Conservation (phyloP, 78 protist species). For the Dictyostelium firmibasis region DNA sequence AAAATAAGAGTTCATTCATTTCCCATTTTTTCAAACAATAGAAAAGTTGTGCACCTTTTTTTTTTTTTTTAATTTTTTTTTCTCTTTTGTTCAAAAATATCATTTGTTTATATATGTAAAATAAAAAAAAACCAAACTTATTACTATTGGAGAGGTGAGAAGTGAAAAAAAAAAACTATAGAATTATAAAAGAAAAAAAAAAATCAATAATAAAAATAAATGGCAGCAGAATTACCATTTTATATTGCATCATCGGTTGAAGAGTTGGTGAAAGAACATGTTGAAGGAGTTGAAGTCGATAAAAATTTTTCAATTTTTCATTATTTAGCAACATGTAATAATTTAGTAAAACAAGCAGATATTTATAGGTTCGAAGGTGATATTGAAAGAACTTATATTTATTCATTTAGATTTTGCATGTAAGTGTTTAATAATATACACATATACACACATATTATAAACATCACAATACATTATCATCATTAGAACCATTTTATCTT, state of each 20-base stretch:
- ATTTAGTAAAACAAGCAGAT: slow-evolving; percentile 31
- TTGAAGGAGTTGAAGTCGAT: background rate
- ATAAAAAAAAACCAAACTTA: too few relatives aligned
- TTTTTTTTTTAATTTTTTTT: background rate
- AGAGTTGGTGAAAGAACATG: slow-evolving; percentile 15
- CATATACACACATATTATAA: background rate
- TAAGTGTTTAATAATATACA: background rate
- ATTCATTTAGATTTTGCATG: slow-evolving; percentile 53
- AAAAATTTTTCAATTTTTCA: slow-evolving; percentile 4
- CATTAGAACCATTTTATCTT: background rate
- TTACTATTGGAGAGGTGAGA: background rate
- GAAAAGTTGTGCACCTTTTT: background rate
- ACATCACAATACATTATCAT: background rate
- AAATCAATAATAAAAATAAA: background rate
- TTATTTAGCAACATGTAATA: slow-evolving; percentile 50
- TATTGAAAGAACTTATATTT: slow-evolving; percentile 36
- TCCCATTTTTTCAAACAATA: background rate
- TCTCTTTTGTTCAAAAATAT: background rate
- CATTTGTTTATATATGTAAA: background rate
- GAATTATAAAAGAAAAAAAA: background rate
- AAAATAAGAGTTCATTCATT: background rate
- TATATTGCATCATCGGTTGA: slow-evolving; percentile 21
- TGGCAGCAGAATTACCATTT: slow-evolving; percentile 19
- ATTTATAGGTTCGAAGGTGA: slow-evolving; percentile 65
- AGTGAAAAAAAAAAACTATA: background rate